Base-by-base conservation (phyloP, 495 filamentous ascomycete species). In the Lophiotrema nucula region DNA sequence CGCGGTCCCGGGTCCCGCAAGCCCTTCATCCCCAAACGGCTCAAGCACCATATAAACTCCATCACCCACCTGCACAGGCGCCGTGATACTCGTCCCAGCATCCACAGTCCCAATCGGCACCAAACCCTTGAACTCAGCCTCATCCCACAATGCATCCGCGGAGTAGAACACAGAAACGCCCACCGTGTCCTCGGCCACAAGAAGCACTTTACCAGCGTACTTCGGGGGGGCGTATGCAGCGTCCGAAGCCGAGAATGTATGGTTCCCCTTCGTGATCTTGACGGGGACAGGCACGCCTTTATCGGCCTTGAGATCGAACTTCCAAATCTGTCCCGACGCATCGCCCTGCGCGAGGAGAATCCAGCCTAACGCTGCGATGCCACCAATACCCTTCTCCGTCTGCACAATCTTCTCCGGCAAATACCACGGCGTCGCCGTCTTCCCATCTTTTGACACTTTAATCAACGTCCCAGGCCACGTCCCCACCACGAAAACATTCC, bases 11-110 rank as follows among this genome's bases (percentile, higher is more conserved):
- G 58, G 58, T 15, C 58, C 58, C 15, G 21, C 42, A 8, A 62
- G 31, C 26, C 58, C 58, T 25, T 41, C 44, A 51, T 62, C 58
- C n/a, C 58, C 58, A 62, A 62, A 62, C 45, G 51, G 58, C 25
- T 62, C 58, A n/a, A 51, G 12, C n/a, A 62, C 51, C 39, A 21
- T 49, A 47, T 49, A 62, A 23, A 62, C 24, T 10, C 16, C 44
- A 23, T 47, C 58, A 2, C 51, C 58, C 3, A 62, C 42, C 39
- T 62, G 58, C 27, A 47, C 43, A 3, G 52, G 6, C 18, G 58
- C 41, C 4, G 31, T 38, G 35, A 49, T 25, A 38, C 31, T 53
- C 25, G 56, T 53, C 12, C 56, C 51, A 4, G 31, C 24, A 23
- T 49, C 27, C 39, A 3, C 42, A 37, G 22, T 27, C 13, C 35